Percentiles rank a stretch among this genome's conserved stretches.
These are phyloP conservation scores for Claviceps arundinis DNA, from an alignment of 2,329 filamentous ascomycete genomes.

Conservation along the genomic window DNA sequence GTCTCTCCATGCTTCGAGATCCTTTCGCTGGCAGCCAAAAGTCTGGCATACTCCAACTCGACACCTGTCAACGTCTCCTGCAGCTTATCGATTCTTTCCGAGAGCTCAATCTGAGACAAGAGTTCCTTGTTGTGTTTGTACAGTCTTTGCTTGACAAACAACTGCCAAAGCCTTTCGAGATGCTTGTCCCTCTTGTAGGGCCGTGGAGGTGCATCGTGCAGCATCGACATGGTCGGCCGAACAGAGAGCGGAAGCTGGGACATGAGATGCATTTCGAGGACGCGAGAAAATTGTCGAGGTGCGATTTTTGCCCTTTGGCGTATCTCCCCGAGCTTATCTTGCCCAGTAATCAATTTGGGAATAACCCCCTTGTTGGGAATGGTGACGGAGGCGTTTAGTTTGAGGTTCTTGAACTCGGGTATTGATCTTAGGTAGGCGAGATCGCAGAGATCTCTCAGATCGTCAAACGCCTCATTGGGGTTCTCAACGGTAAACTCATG, in stretches of 20 bases:
- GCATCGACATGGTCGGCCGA: conserved; percentile 33
- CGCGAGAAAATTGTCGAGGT: conserved; percentile 59
- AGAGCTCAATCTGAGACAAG: conserved; percentile 53
- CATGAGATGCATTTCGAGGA: conserved; percentile 65
- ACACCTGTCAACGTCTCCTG: conserved; percentile 55
- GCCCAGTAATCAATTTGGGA: conserved; percentile 44
- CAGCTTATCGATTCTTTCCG: conserved; percentile 59
- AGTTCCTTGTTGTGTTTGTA: conserved; percentile 62
- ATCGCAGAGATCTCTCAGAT: conserved; percentile 64
- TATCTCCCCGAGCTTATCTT: conserved; percentile 40
- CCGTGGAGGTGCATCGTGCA: conserved; percentile 27
- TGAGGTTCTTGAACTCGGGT: conserved; percentile 43
- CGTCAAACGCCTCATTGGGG: conserved; percentile 75
- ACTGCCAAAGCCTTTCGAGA: conserved; percentile 55
- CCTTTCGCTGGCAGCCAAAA: conserved; percentile 39
- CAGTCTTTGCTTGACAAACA: conserved; percentile 64
- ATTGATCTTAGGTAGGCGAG: conserved; percentile 48
- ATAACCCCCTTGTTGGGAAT: conserved; percentile 35
- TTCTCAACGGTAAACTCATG: conserved; percentile 87
- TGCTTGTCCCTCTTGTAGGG: conserved; percentile 44
- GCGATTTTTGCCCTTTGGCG: conserved; percentile 56
- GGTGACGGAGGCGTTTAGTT: conserved; percentile 36
- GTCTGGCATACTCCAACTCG: conserved; percentile 57
- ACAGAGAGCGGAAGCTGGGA: conserved; percentile 42
- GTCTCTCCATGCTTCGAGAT: conserved; percentile 15